Conservation (phyloP, 1,284 basidiomycete genomes). For the Hypsizygus ulmarius region DNA sequence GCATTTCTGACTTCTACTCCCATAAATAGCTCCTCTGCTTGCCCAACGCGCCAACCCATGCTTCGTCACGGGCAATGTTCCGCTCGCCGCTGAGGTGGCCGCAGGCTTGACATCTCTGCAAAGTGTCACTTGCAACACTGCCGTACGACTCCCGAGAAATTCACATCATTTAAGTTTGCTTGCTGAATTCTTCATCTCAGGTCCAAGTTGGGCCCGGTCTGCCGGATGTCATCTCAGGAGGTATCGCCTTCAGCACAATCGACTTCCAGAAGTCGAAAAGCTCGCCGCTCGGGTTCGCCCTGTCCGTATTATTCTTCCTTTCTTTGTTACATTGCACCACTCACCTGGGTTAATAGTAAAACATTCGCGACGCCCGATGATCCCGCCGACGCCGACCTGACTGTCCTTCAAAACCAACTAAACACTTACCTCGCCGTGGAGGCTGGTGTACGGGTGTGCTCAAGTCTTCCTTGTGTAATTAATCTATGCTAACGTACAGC, state of each 20-base stretch:
- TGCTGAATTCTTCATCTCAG: neutral
- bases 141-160: slow-evolving; percentile 7
- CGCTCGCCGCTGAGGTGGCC: slow-evolving; percentile 26
- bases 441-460: slow-evolving; percentile 3
- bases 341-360: neutral
- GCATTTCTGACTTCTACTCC: neutral
- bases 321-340: no score
- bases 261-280: slow-evolving; percentile 28
- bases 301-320: slow-evolving; percentile 13
- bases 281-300: slow-evolving; percentile 28
- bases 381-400: neutral
- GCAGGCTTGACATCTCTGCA: slow-evolving; percentile 19
- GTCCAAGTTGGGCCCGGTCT: slow-evolving; percentile 16
- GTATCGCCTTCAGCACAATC: slow-evolving; percentile 24
- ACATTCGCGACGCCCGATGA: slow-evolving; percentile 1
- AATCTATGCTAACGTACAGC: neutral
- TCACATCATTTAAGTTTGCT: no score
- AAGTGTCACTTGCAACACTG: slow-evolving; percentile 23
- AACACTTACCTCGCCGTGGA: slow-evolving; percentile 6
- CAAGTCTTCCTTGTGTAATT: neutral
- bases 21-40: slow-evolving; percentile 10
- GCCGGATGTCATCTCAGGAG: slow-evolving; percentile 25
- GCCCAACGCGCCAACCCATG: slow-evolving; percentile 20
- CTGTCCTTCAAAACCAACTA: slow-evolving; percentile 2
- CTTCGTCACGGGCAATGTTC: slow-evolving; percentile 23